A percentile compares a stretch with the other conserved stretches of the same genome.
These are phyloP conservation scores for Thelonectria olida DNA, from an alignment of 2,329 filamentous ascomycete genomes.

Conservation along the genomic window DNA sequence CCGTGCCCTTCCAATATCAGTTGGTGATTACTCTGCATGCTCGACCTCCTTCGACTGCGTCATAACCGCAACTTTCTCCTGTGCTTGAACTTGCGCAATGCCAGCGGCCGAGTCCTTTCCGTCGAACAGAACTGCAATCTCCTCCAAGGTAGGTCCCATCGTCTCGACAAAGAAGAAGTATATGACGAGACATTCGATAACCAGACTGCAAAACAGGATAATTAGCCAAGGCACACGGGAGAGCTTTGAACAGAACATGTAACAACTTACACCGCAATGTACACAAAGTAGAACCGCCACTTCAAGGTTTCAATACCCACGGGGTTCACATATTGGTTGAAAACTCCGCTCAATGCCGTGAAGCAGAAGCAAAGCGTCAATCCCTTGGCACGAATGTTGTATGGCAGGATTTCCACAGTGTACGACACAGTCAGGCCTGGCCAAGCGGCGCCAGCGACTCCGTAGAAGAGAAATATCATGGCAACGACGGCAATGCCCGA, in stretches of 20 bases:
- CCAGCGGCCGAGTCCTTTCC: conserved; percentile 33
- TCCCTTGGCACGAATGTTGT: conserved; percentile 38
- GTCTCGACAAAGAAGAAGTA: conserved; percentile 41
- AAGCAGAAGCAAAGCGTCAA: conserved; percentile 37
- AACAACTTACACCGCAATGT: conserved; percentile 34
- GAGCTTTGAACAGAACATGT: rapidly evolving
- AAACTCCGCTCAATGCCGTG: conserved; percentile 34
- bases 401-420: conserved; percentile 35
- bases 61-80: conserved; percentile 23
- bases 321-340: conserved; percentile 38
- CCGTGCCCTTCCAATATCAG: too few relatives aligned
- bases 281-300: conserved; percentile 35
- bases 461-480: conserved; percentile 41
- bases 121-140: conserved; percentile 38
- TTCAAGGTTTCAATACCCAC: conserved; percentile 32
- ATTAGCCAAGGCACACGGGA: rapidly evolving
- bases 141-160: conserved; percentile 32
- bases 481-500: conserved; percentile 35
- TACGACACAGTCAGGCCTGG: conserved; percentile 37
- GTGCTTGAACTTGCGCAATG: conserved; percentile 30
- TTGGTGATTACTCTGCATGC: conserved; percentile 22
- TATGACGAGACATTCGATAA: conserved; percentile 35
- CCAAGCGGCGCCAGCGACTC: conserved; percentile 35
- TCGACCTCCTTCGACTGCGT: conserved; percentile 27
- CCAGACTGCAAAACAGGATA: conserved; percentile 2